phyloP scores from a whole-genome alignment of 2,329 filamentous ascomycete genomes.

The Pyrenophora tritici-repentis region DNA sequence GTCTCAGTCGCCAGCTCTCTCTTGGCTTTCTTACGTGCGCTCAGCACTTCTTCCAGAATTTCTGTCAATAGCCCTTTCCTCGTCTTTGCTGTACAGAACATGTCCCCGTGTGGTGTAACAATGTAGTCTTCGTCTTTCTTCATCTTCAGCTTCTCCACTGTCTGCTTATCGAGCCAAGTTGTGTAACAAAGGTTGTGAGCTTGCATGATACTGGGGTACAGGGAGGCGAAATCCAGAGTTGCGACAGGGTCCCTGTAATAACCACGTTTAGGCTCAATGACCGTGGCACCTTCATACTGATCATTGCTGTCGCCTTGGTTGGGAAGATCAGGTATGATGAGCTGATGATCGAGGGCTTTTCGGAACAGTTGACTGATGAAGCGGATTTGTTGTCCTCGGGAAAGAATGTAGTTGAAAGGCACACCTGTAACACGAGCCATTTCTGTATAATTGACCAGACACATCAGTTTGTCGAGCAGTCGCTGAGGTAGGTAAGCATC shows the following conservation, averaged over 20 bases:
- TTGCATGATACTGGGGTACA: slow-evolving; percentile 98
- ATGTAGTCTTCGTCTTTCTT: slow-evolving; percentile 95
- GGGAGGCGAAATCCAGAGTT: slow-evolving; percentile 96
- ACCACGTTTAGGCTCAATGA: slow-evolving; percentile 91
- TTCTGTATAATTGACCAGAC: slow-evolving; percentile 98
- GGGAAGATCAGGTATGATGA: slow-evolving; percentile 88
- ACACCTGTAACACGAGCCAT: slow-evolving; percentile 99
- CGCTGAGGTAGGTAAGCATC: slow-evolving; percentile 95
- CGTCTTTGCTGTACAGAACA: slow-evolving; percentile 85
- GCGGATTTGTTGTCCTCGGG: slow-evolving; percentile 93
- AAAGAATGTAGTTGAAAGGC: slow-evolving; percentile 91
- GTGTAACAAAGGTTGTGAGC: slow-evolving; percentile 99
- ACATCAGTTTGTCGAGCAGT: slow-evolving; percentile 96
- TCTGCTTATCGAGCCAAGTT: slow-evolving; percentile 79
- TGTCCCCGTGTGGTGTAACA: slow-evolving; percentile 89
- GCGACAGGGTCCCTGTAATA: slow-evolving; percentile 96
- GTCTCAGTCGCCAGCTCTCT: slow-evolving; percentile 85
- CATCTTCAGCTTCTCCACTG: slow-evolving; percentile 74
- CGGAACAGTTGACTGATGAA: slow-evolving; percentile 97
- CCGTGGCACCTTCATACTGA: slow-evolving; percentile 96
- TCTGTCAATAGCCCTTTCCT: slow-evolving; percentile 91
- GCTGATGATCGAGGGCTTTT: slow-evolving; percentile 88
- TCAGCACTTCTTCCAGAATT: slow-evolving; percentile 90
- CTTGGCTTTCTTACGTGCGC: slow-evolving; percentile 94
- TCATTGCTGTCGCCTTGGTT: slow-evolving; percentile 71